phyloP scores from a whole-genome alignment of 208 protist genomes.

The Acanthamoeba sp. region DNA sequence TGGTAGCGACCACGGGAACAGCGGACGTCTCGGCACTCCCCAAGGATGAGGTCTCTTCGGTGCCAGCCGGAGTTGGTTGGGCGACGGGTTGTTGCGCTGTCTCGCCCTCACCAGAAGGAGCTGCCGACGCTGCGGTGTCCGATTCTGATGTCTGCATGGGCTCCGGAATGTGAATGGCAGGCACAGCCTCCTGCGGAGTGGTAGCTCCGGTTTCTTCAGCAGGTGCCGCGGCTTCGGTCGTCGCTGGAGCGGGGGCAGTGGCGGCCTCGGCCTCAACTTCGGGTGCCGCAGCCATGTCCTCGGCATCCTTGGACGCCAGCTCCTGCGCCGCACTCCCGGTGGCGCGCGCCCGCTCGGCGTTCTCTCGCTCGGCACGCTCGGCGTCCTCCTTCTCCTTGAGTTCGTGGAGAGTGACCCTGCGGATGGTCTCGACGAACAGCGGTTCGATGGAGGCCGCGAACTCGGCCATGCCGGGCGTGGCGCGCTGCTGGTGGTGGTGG shows the following conservation, averaged over 20 bases:
- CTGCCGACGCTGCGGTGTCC: not conserved
- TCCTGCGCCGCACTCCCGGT: not conserved
- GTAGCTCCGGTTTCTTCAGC: too few species aligned
- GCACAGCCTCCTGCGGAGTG: not conserved
- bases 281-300: constrained; percentile 33
- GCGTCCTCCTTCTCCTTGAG: constrained; percentile 52
- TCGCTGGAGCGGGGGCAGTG: not conserved
- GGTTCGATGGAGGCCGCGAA: constrained; percentile 59
- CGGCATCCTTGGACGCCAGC: constrained; percentile 3
- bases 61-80: not conserved
- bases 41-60: not conserved
- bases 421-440: constrained; percentile 44
- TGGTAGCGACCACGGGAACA: too few species aligned
- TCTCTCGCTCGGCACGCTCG: constrained; percentile 11
- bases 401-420: constrained; percentile 1
- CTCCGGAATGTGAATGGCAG: not conserved
- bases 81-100: not conserved
- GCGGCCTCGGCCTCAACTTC: too few species aligned
- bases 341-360: not conserved
- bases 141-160: not conserved
- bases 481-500: too few species aligned
- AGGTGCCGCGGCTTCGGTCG: not conserved
- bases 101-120: not conserved
- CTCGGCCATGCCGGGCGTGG: constrained; percentile 37
- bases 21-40: too few species aligned